Conservation (phyloP, 176 grass and related monocot species). For the Rhynchospora pubera region DNA sequence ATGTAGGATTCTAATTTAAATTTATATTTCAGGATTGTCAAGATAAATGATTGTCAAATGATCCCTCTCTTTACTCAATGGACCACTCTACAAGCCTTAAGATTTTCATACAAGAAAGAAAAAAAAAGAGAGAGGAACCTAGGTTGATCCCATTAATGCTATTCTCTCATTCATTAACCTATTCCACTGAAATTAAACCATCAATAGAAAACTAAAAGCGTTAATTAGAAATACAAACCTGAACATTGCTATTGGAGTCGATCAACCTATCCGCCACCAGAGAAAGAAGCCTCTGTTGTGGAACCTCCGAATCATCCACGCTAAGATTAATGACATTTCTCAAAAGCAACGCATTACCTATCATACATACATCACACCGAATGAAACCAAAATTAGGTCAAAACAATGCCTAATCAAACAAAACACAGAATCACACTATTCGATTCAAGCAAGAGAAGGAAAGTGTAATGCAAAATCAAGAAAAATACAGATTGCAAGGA, state of each 20-base stretch:
- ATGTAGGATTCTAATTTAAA: too few relatives aligned
- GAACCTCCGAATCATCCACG: conserved; percentile 74
- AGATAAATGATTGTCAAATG: too few relatives aligned
- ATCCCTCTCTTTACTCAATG: too few relatives aligned
- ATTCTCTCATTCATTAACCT: neutral
- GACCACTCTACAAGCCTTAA: too few relatives aligned
- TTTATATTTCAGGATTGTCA: too few relatives aligned
- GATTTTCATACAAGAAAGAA: too few relatives aligned
- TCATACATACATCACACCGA: neutral
- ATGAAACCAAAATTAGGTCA: neutral
- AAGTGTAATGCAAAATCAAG: neutral
- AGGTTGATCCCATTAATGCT: neutral
- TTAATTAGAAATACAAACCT: conserved; percentile 39
- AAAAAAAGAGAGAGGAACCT: neutral
- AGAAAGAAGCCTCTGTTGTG: conserved; percentile 84
- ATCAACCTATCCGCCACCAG: conserved; percentile 92
- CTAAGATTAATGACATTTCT: conserved; percentile 82
- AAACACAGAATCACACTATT: neutral
- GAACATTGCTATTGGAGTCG: conserved; percentile 56
- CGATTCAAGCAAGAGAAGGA: neutral
- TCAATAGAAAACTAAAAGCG: neutral
- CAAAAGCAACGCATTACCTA: conserved; percentile 92
- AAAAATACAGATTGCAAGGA: conserved; percentile 84
- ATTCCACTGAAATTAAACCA: neutral
- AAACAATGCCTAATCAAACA: neutral